Percentiles rank a stretch among this genome's conserved stretches.
phyloP scores from a whole-genome alignment of 2,329 filamentous ascomycete genomes.

The Nemania sp. region DNA sequence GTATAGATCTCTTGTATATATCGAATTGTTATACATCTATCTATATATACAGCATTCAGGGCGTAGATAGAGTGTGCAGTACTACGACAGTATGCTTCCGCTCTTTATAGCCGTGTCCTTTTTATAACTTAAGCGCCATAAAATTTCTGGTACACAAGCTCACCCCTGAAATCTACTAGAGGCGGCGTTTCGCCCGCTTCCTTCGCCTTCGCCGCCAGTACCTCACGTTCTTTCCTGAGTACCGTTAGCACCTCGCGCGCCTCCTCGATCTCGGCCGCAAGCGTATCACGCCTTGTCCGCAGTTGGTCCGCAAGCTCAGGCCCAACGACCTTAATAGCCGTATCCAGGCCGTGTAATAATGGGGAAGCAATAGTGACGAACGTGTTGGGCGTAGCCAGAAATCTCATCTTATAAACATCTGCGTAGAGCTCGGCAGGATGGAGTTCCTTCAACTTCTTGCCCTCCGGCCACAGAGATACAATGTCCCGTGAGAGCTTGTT shows the following conservation, averaged over 20 bases:
- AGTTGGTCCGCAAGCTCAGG: slow-evolving; percentile 55
- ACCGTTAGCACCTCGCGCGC: slow-evolving; percentile 44
- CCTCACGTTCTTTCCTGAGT: too few species aligned
- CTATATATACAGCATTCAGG: slow-evolving; percentile 27
- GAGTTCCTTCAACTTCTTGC: slow-evolving; percentile 53
- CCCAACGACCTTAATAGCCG: slow-evolving; percentile 57
- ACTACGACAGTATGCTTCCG: slow-evolving; percentile 34
- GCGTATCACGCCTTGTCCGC: slow-evolving; percentile 53
- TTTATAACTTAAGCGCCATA: slow-evolving; percentile 41
- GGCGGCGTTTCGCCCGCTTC: slow-evolving; percentile 44
- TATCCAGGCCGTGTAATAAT: slow-evolving; percentile 59
- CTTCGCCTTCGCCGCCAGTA: slow-evolving; percentile 48
- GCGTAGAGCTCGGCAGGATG: slow-evolving; percentile 53
- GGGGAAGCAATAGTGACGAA: slow-evolving; percentile 54
- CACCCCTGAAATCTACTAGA: slow-evolving; percentile 39
- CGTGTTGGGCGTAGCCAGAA: slow-evolving; percentile 52
- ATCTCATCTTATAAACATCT: slow-evolving; percentile 46
- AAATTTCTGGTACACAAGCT: slow-evolving; percentile 50
- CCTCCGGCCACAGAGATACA: slow-evolving; percentile 57
- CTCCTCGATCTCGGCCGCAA: slow-evolving; percentile 55
- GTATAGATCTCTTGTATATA: slow-evolving; percentile 41
- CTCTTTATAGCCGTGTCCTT: neutral
- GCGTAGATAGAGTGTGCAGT: slow-evolving; percentile 12
- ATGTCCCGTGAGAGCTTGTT: slow-evolving; percentile 54
- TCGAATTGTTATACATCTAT: slow-evolving; percentile 35